Evolutionary conservation across 768 basidiomycete species (phyloP), one percentile per base, ranked within the genome.

Genomic region (Scleroderma citrinum): DNA sequence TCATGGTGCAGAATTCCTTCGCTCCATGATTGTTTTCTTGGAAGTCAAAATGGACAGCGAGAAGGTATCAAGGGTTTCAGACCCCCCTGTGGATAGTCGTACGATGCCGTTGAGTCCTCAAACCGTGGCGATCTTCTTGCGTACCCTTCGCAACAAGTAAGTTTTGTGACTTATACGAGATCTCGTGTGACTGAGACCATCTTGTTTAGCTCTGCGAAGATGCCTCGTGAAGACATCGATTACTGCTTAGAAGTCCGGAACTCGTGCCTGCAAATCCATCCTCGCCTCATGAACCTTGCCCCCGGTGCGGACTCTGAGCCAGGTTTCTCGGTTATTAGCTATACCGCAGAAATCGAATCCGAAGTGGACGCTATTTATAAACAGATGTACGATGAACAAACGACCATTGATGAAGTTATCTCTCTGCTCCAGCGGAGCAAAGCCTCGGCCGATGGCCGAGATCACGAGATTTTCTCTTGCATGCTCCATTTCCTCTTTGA

Each of bases 401-500:
- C 92, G 48, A 80, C 90, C 48, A 92, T 98, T 59, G 95, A 98
- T 65, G 90, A 95, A 53, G 92, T 98, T 55, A 88, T 97, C 53
- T 71, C 78, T 23, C 83, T 92, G 70, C 82, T 99, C 23, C 87
- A 90, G 68, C 80, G 83, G 47, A 81, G 84, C 72, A 92, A 94
- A 63, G 80, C 78, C 44, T 94, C 93, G 26, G 76, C 80, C 29
- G 89, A 86, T 57, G 70, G 84, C 39, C 82, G 84, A 48, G 93
- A 97, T 58, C 92, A 95, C 64, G 92, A 98, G 69, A 82, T 96
- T 53, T 97, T 97, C 64, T 96, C 93, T n/a, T 97, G 93, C 80
- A 96, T 96, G 84, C 85, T 99, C 44, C 94, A 97, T 72, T 95
- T 96, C 76, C 81, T 99, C 38, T 97, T 99, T 70, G 96, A 98